Conservation (phyloP, 495 filamentous ascomycete species). For the Neurospora sp. region DNA sequence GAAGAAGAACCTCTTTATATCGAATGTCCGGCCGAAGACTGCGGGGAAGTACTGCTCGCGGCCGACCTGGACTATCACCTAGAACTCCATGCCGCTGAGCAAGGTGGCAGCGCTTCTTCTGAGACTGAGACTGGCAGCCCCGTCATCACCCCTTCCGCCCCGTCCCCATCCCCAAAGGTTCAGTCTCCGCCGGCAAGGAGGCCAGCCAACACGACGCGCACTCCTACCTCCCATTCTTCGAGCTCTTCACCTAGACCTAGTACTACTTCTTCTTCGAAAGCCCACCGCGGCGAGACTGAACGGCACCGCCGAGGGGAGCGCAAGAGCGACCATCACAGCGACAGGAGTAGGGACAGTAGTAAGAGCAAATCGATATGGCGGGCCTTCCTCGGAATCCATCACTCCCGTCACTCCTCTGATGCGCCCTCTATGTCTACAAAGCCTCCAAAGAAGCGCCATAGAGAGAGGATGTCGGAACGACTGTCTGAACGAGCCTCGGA, state of each 20-base stretch:
- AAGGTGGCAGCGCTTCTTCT: constrained; percentile 11
- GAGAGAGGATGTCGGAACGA: neutral
- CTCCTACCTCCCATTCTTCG: neutral
- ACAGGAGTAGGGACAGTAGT: neutral
- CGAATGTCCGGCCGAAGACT: constrained; percentile 60
- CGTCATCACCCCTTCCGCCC: neutral
- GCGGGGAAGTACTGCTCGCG: constrained; percentile 55
- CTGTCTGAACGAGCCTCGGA: neutral
- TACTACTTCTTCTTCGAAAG: constrained; percentile 7
- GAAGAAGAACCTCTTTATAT: constrained; percentile 41
- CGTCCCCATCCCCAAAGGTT: neutral
- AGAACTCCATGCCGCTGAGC: constrained; percentile 56
- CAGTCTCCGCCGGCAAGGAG: neutral
- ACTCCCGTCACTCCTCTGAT: constrained; percentile 2
- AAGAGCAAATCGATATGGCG: constrained; percentile 15
- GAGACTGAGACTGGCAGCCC: neutral
- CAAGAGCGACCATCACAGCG: neutral
- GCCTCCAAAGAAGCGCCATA: constrained; percentile 4
- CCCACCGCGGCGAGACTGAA: constrained; percentile 9
- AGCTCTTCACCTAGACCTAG: neutral
- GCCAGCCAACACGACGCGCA: neutral
- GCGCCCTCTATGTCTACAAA: neutral
- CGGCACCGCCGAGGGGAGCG: constrained; percentile 3
- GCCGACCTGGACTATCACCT: constrained; percentile 60
- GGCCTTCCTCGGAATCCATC: neutral